Evolutionary conservation across 2,329 filamentous ascomycete genomes (phyloP), one percentile per base, ranked within the genome.

Genomic region (Alternaria consortialis): DNA sequence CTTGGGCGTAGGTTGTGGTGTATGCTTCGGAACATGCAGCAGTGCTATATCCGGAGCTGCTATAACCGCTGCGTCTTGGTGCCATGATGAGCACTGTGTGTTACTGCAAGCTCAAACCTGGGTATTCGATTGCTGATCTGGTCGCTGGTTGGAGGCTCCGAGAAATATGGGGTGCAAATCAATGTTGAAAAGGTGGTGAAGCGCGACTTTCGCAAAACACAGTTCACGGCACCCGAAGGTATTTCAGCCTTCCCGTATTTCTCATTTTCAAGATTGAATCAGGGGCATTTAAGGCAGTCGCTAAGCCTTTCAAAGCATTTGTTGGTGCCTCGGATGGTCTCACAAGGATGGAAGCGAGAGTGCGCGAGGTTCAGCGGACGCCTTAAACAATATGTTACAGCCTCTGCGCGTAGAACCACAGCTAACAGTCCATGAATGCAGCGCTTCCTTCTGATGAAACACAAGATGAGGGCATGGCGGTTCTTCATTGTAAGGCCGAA

Each of bases 21-120:
- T 72, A 73, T 5, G 70, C 67, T 4, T 50, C 52, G 1, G 68
- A 66, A 40, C 72, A 74, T 31, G 39, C 58, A 7, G 23, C 25
- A 31, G 23, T 11, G 31, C 44, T 37, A 9, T 52, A 51, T 13
- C 51, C 40, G 8, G 13, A 31, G 23, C 63, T 52, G 27, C 58
- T 55, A 11, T 55, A 29, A 12, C 69, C 62, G 34, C 68, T 64
- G 27, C 68, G 48, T 60, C 46, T 67, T 48, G 71, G 71, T 54
- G 72, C 73, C 72, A 74, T 75, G 32, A 15, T 51, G 40, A 46
- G 40, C 2, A 12, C 7, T 9, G n/a, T 48, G 50, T 13, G n/a
- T 25, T 54, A 5, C 12, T 29, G 13, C 42, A 44, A 44, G 20
- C 23, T 2, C 42, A 29, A 44, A n/a, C 5, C 25, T 15, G 20